Conservation (phyloP, 805 yeast species). For the Komagataella pseudopastoris region DNA sequence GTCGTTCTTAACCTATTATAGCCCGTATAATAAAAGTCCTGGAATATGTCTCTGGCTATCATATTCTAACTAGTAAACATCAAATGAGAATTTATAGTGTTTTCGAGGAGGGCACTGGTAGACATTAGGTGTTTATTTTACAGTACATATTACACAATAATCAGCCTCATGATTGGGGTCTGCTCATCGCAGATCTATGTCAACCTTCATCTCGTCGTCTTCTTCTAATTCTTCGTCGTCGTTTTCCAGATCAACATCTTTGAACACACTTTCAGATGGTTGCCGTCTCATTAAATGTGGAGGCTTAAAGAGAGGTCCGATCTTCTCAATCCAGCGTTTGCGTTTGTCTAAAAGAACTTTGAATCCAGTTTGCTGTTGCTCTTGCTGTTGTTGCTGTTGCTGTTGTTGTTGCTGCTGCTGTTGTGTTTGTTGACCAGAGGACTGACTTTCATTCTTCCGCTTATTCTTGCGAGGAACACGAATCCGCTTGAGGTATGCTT, state of each 20-base stretch:
- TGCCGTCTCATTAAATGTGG: constrained; percentile 62
- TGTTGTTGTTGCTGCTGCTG: constrained; percentile 8
- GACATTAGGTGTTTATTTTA: not conserved
- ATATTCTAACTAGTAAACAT: not conserved
- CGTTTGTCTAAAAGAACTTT: constrained; percentile 77
- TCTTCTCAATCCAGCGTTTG: constrained; percentile 73
- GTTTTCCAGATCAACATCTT: constrained; percentile 12
- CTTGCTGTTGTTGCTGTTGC: constrained; percentile 44
- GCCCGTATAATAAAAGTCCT: not conserved
- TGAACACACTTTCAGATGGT: constrained; percentile 52
- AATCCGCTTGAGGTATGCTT: constrained; percentile 73
- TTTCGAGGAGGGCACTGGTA: not conserved
- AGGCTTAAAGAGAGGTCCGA: constrained; percentile 73
- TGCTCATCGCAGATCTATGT: not conserved
- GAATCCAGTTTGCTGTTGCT: constrained; percentile 66
- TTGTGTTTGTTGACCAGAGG: constrained; percentile 16
- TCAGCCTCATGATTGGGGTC: not conserved
- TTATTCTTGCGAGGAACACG: constrained; percentile 54
- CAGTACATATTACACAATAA: not conserved
- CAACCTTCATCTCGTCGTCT: constrained; percentile 4
- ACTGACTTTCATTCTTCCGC: constrained; percentile 24
- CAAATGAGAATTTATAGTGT: not conserved
- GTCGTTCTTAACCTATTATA: not conserved
- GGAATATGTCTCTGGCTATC: not conserved
- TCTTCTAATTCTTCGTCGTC: constrained; percentile 7